Percentiles rank a stretch among this genome's conserved stretches.
These are phyloP conservation scores for Russula sp. DNA, from an alignment of 768 basidiomycete species.

Conservation along the genomic window DNA sequence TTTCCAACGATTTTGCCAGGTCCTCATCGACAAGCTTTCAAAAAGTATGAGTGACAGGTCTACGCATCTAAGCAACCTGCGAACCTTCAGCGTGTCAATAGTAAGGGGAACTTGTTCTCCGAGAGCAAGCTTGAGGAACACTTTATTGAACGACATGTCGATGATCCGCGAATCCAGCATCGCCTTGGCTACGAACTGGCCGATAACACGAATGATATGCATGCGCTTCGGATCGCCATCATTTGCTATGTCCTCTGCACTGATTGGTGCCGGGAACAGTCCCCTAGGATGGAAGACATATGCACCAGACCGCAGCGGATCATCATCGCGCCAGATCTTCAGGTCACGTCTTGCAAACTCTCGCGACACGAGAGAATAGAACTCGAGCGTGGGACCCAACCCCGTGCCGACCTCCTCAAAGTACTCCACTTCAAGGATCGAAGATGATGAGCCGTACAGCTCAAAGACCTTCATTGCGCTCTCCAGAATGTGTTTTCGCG, in stretches of 20 bases:
- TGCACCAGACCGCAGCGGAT: slow-evolving; percentile 52
- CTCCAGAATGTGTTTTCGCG: slow-evolving; percentile 90
- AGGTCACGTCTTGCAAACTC: slow-evolving; percentile 89
- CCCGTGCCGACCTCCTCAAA: slow-evolving; percentile 99
- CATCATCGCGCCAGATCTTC: slow-evolving; percentile 90
- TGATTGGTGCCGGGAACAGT: slow-evolving; percentile 84
- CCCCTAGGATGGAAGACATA: slow-evolving; percentile 86
- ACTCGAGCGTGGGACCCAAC: slow-evolving; percentile 94
- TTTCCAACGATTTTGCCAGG: slow-evolving; percentile 80
- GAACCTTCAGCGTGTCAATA: slow-evolving; percentile 76
- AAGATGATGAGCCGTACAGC: slow-evolving; percentile 91
- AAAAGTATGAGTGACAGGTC: slow-evolving; percentile 4
- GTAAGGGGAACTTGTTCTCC: slow-evolving; percentile 83
- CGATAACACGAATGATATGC: slow-evolving; percentile 84
- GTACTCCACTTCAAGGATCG: slow-evolving; percentile 95
- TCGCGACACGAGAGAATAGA: slow-evolving; percentile 94
- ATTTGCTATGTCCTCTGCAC: slow-evolving; percentile 60
- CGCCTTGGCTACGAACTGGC: slow-evolving; percentile 95
- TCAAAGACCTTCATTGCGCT: slow-evolving; percentile 96
- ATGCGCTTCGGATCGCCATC: slow-evolving; percentile 80
- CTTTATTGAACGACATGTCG: slow-evolving; percentile 89
- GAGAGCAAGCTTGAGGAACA: slow-evolving; percentile 89
- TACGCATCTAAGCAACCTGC: slow-evolving; percentile 28
- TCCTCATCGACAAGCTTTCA: slow-evolving; percentile 80
- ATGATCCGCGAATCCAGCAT: slow-evolving; percentile 97